These are phyloP conservation scores for Penicillium thymicola DNA, from an alignment of 2,329 filamentous ascomycete genomes.

Conservation along the genomic window DNA sequence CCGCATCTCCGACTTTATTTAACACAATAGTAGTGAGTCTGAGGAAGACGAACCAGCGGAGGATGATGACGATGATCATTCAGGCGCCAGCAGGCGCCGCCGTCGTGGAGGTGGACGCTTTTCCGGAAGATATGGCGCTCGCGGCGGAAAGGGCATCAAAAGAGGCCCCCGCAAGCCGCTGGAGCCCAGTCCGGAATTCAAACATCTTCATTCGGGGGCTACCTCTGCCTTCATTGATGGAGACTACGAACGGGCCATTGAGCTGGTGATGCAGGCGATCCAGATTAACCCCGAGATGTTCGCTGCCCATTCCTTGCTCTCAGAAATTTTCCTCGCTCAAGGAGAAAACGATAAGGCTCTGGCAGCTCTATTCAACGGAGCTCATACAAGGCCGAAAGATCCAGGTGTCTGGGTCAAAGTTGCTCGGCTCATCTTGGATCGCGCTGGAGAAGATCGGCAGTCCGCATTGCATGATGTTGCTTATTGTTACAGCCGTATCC, in stretches of 20 bases:
- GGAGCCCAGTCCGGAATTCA: constrained; percentile 50
- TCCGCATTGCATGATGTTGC: constrained; percentile 48
- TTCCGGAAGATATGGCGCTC: constrained; percentile 37
- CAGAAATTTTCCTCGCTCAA: constrained; percentile 55
- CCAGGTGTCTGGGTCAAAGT: constrained; percentile 57
- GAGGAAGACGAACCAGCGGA: constrained; percentile 22
- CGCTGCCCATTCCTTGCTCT: constrained; percentile 58
- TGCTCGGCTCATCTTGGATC: constrained; percentile 53
- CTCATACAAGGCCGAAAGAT: constrained; percentile 55
- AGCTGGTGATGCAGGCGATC: constrained; percentile 49
- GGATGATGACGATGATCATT: constrained; percentile 26
- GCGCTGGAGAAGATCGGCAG: constrained; percentile 45
- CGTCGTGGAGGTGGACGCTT: constrained; percentile 34
- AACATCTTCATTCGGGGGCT: constrained; percentile 46
- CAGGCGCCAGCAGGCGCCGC: constrained; percentile 27
- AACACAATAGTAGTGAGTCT: constrained; percentile 23
- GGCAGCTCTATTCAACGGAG: constrained; percentile 56
- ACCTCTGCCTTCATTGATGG: constrained; percentile 49
- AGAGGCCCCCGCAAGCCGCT: constrained; percentile 46
- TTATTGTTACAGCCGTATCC: constrained; percentile 54
- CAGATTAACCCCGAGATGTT: constrained; percentile 61
- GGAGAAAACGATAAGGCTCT: constrained; percentile 57
- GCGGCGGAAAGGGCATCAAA: constrained; percentile 46
- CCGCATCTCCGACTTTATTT: background rate
- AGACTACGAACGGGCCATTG: constrained; percentile 45